Conservation (phyloP, 225 moss, liverwort and hornwort genomes). For the Polytrichum commune region DNA sequence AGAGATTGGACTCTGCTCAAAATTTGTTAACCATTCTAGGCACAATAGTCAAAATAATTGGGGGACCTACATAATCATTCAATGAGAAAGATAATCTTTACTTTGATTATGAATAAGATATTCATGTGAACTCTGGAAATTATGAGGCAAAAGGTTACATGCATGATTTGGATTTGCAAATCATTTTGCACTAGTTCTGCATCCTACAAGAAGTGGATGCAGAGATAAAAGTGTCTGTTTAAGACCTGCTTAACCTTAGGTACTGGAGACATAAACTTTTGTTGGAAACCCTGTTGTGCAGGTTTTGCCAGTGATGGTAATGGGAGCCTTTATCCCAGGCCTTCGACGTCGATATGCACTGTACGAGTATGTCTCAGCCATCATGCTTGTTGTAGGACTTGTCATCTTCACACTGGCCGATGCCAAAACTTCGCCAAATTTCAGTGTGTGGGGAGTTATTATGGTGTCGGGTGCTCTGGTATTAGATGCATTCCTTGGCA, state of each 20-base stretch:
- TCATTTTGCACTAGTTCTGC: too few species aligned
- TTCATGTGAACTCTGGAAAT: too few species aligned
- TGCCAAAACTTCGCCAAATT: constrained; percentile 73
- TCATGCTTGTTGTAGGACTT: constrained; percentile 78
- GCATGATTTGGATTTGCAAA: too few species aligned
- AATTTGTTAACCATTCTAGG: too few species aligned
- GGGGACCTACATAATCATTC: too few species aligned
- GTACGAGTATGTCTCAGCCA: constrained; percentile 70
- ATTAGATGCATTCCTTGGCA: constrained; percentile 74
- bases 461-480: constrained; percentile 83
- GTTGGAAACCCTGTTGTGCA: constrained; percentile 14
- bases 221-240: not conserved
- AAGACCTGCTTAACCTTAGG: not conserved
- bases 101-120: too few species aligned
- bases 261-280: too few species aligned
- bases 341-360: constrained; percentile 66
- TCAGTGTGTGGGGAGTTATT: constrained; percentile 71
- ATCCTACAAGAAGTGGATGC: too few species aligned
- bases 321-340: constrained; percentile 86
- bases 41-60: too few species aligned
- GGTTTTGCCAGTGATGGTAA: constrained; percentile 89
- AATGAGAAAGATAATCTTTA: too few species aligned
- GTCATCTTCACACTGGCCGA: constrained; percentile 85
- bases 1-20: too few species aligned
- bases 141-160: too few species aligned